Evolutionary conservation across 1,139 yeast species (phyloP), one percentile per base, ranked within the genome.

Genomic region (Spathaspora sp.): DNA sequence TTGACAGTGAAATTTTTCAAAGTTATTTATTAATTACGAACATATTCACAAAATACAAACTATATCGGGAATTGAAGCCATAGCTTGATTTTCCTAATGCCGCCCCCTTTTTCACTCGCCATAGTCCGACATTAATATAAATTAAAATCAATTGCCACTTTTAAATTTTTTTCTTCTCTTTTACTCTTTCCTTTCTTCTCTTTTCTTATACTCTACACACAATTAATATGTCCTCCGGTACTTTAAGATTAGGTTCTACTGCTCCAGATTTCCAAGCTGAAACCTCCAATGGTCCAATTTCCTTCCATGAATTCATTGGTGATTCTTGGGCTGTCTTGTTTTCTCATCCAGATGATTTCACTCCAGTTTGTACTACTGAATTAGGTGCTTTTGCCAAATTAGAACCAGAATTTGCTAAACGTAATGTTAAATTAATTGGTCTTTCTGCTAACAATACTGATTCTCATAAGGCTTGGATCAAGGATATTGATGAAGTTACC

Each of bases 351-450:
- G 96, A 89, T 42, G 97, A 89, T 67, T 89, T 87, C 76, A 89
- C 97, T 15, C 97, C 97, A 37, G 96, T 89, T 44, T 89, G 97
- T 72, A 89, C 97, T 57, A 89, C 97, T 46, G 97, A 89, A 74
- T 78, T 89, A 59, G 96, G 97, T 53, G 96, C 96, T 13, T 89
- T 89, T 60, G 89, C 97, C 52, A 78, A 81, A 61, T 78, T 89
- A 66, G 84, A 86, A 71, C 89, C 89, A 31, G 95, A 89, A 65
- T 89, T 89, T 61, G 81, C 80, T 59, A 78, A 83, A 68, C 82
- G 96, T 68, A 81, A 82, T 62, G 88, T 84, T 57, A 86, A 87
- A 74, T 74, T 88, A 63, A 77, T 87, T 64, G 95, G 95, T 51
- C 75, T 88, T 50, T 84, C 91, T 51, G 89, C 91, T 53, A 86